Conservation (phyloP, 2,329 filamentous ascomycete species). For the Fusarium sp. region DNA sequence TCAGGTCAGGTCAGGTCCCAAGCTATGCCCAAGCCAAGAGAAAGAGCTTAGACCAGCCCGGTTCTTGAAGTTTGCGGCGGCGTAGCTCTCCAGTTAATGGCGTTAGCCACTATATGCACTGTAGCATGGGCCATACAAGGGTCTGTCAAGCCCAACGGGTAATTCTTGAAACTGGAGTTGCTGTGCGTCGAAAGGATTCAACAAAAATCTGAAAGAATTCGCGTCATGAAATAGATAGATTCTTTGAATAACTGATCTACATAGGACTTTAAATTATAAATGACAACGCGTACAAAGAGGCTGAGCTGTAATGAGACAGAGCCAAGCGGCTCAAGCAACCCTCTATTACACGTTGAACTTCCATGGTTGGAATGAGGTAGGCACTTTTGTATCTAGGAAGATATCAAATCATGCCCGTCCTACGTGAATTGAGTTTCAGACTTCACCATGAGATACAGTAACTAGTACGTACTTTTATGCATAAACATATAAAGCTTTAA, state of each 20-base stretch:
- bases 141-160: neutral
- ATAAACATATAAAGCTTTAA: conserved; percentile 13
- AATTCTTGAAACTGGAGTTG: neutral
- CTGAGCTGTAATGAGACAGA: conserved; percentile 9
- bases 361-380: conserved; percentile 3
- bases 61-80: conserved; percentile 14
- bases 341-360: neutral
- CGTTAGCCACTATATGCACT: conserved; percentile 32
- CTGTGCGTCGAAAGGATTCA: neutral
- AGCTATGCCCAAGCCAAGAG: conserved; percentile 31
- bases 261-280: neutral
- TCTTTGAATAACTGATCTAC: neutral
- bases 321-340: neutral
- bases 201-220: neutral
- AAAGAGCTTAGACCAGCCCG: conserved; percentile 31
- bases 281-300: conserved; percentile 20
- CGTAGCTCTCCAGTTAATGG: conserved; percentile 20
- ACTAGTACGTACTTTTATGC: neutral
- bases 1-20: conserved; percentile 5
- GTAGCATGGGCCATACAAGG: conserved; percentile 30
- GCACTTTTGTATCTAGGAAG: conserved; percentile 9
- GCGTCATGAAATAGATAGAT: neutral
- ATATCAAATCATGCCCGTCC: conserved; percentile 1
- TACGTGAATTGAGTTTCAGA: conserved; percentile 29
- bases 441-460: conserved; percentile 3